A percentile compares a stretch with the other conserved stretches of the same genome.
These are phyloP conservation scores for Spathaspora sp. DNA, from an alignment of 805 yeast genomes.

Conservation along the genomic window DNA sequence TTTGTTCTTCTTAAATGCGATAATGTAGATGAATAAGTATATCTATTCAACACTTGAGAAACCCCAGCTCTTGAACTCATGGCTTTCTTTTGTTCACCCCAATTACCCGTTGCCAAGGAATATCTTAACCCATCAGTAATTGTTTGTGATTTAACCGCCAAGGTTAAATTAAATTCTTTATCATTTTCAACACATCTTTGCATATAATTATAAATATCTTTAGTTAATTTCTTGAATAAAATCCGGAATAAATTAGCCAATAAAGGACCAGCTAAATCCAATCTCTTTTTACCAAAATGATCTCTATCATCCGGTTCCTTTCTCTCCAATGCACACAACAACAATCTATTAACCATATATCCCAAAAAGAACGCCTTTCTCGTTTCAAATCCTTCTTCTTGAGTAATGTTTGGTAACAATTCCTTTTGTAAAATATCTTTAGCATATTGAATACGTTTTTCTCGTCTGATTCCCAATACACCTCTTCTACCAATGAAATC, in stretches of 20 bases:
- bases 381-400: conserved; percentile 94
- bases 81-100: conserved; percentile 99
- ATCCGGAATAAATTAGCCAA: conserved; percentile 93
- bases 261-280: conserved; percentile 97
- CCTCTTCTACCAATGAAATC: conserved; percentile 99
- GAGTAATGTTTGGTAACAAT: conserved; percentile 94
- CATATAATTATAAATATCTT: conserved; percentile 96
- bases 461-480: conserved; percentile 92
- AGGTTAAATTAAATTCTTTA: conserved; percentile 91
- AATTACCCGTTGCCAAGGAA: conserved; percentile 98
- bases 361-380: conserved; percentile 97
- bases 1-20: conserved; percentile 98
- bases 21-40: conserved; percentile 96
- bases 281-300: conserved; percentile 97
- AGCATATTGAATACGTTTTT: conserved; percentile 97
- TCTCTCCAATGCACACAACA: conserved; percentile 94
- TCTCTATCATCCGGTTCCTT: conserved; percentile 99
- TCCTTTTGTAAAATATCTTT: conserved; percentile 95
- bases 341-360: conserved; percentile 93
- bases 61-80: conserved; percentile 99
- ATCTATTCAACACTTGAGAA: conserved; percentile 95
- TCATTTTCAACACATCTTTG: conserved; percentile 98
- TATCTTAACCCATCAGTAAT: conserved; percentile 96
- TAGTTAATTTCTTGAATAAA: conserved; percentile 89
- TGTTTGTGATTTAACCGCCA: conserved; percentile 96